These are phyloP conservation scores for Arabidopsis thaliana DNA, from an alignment of 345 rosid species.

Conservation along the genomic window TAIR10.1 NC_003074.8:21048501-21049000, in stretches of 20 bases:
- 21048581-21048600: conserved; percentile 2
- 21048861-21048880: not conserved
- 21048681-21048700: conserved; percentile 23
- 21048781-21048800: not conserved
- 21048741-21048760: not conserved
- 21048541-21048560: conserved; percentile 8
- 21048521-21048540: conserved; percentile 44
- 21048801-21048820: not conserved
- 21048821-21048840: not conserved
- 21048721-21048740: not conserved
- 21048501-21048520: conserved; percentile 47
- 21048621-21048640: conserved; percentile 6
- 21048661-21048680: not conserved
- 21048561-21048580: conserved; percentile 20
- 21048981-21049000: not conserved
- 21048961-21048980: not conserved
- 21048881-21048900: not conserved
- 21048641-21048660: not conserved
- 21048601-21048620: not conserved
- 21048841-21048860: not conserved
- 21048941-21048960: not conserved
- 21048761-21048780: not conserved
- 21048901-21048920: not conserved
- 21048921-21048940: not conserved
- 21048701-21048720: conserved; percentile 25